Evolutionary conservation across 2,329 filamentous ascomycete genomes (phyloP), one percentile per base, ranked within the genome.

Genomic region (Neoascochyta sp.): DNA sequence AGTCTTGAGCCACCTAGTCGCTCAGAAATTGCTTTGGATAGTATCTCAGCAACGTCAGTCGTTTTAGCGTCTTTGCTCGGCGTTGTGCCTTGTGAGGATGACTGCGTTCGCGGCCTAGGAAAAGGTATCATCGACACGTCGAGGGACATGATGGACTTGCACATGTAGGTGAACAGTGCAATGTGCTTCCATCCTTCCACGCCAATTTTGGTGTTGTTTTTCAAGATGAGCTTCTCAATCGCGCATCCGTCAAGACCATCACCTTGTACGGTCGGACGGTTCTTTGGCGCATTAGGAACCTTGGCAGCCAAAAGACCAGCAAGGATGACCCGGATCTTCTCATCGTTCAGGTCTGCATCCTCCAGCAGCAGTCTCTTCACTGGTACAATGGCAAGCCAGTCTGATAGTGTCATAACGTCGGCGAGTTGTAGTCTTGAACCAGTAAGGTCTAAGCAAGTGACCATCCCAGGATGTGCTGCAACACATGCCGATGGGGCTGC

Each of bases 381-480:
- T 0, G 92, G 90, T 0, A 96, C 90, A 5, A 98, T 80, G 4
- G 92, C 90, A 22, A 98, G 72, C 71, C 90, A 98, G 58, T 98
- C 92, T 27, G 89, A 86, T 2, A 98, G 72, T 0, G 92, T 95
- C 28, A 89, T 65, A 15, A 95, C 73, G 57, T 98, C 92, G 3
- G 83, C 76, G 24, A 93, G 65, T 36, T 90, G 83, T 65, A 98
- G 74, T 57, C 81, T 81, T 43, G 92, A 93, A 10, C 85, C 85
- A 1, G 83, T 88, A 13, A 96, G 71, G 57, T 96, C 86, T 7
- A 98, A 69, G 56, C 81, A 86, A 32, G 80, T 78, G 2, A 96
- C 83, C 9, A 86, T 75, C n/a, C 89, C 88, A 1, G 80, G 77
- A 23, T 80, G 70, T 32, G 70, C 71, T 2, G 75, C 63, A 7